Conservation (phyloP, 345 rosid species). For the Citrus inodora region DNA sequence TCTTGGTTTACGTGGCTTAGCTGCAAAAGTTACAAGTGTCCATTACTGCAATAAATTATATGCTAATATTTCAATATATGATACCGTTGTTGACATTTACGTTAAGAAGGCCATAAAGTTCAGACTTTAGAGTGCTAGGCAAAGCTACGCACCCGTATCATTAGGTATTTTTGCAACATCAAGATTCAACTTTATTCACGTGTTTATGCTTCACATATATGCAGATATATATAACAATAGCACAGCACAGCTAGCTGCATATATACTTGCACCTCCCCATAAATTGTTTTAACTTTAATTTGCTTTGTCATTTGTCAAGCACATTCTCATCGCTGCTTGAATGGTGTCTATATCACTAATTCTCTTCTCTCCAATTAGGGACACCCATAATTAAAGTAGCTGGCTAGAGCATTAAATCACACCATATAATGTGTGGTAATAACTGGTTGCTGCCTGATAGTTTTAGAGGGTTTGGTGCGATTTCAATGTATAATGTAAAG, state of each 20-base stretch:
- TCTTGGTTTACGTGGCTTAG: neutral
- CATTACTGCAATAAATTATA: neutral
- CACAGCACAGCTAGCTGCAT: neutral
- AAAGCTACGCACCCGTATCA: neutral
- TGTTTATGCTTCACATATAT: neutral
- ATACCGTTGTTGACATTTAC: neutral
- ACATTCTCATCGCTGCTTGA: conserved; percentile 11
- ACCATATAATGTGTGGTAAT: conserved; percentile 9
- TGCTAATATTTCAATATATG: neutral
- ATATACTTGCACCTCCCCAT: too few relatives aligned
- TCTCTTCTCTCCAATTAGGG: neutral
- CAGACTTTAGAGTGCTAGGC: neutral
- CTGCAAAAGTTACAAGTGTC: neutral
- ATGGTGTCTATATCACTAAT: conserved; percentile 8
- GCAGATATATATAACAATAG: neutral
- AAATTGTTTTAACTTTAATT: neutral
- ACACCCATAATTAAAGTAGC: conserved; percentile 18
- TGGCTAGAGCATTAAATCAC: conserved; percentile 17
- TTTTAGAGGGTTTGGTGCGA: neutral
- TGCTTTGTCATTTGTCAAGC: conserved; percentile 4
- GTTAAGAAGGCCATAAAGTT: neutral
- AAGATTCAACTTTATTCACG: conserved; percentile 9
- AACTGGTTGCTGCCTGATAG: conserved; percentile 16
- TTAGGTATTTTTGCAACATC: conserved; percentile 8
- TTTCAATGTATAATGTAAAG: neutral